A percentile compares a stretch with the other conserved stretches of the same genome.
Conservation (phyloP, 805 yeast species). For the Barnettozyma pratensis region DNA sequence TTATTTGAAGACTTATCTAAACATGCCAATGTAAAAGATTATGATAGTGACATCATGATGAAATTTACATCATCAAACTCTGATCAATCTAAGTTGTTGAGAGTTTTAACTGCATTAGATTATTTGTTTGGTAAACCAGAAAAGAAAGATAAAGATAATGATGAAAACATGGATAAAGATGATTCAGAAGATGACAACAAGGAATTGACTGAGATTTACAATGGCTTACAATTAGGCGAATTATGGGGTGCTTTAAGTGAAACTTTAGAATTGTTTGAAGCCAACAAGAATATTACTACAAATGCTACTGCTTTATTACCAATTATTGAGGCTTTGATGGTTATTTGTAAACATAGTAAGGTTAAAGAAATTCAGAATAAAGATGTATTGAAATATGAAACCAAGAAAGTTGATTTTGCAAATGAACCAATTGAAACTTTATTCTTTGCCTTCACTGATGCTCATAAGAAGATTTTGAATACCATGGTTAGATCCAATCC, state of each 20-base stretch:
- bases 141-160: conserved; percentile 15
- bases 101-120: conserved; percentile 84
- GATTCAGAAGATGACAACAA: conserved; percentile 24
- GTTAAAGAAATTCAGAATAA: conserved; percentile 51
- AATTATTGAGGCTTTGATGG: conserved; percentile 87
- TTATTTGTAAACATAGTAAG: conserved; percentile 85
- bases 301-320: conserved; percentile 82
- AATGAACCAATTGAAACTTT: conserved; percentile 71
- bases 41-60: conserved; percentile 49
- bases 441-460: conserved; percentile 83
- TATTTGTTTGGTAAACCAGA: conserved; percentile 49
- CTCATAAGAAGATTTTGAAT: conserved; percentile 81
- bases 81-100: conserved; percentile 81
- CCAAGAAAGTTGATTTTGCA: conserved; percentile 57
- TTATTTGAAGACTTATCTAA: conserved; percentile 41
- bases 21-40: conserved; percentile 36
- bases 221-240: conserved; percentile 62
- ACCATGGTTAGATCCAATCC: conserved; percentile 90
- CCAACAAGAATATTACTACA: conserved; percentile 47
- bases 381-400: conserved; percentile 57
- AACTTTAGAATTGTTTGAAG: conserved; percentile 60
- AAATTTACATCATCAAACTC: conserved; percentile 77
- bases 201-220: conserved; percentile 56
- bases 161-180: conserved; percentile 21
- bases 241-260: conserved; percentile 84